Evolutionary conservation across 805 yeast genomes (phyloP).

Genomic region (Ogataea allantospora): DNA sequence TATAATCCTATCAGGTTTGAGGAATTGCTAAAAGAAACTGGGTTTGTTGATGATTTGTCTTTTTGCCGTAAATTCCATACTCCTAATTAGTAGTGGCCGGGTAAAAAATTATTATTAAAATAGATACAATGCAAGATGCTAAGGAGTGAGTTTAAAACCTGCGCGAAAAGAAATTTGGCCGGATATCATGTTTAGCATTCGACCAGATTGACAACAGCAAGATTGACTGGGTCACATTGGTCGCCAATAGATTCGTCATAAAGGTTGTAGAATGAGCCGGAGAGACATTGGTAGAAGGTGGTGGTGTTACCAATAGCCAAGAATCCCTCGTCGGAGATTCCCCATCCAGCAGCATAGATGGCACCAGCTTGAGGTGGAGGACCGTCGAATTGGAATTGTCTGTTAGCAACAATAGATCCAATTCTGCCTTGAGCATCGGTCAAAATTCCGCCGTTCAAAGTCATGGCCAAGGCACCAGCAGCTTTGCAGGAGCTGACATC

Average conservation of each 20-base stretch:
- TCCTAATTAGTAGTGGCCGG: slow-evolving; percentile 5
- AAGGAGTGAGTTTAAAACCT: slow-evolving; percentile 1
- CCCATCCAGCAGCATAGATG: slow-evolving; percentile 52
- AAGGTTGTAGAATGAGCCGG: slow-evolving; percentile 59
- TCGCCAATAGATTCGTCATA: slow-evolving; percentile 47
- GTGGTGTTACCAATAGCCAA: slow-evolving; percentile 50
- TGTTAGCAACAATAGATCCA: slow-evolving; percentile 60
- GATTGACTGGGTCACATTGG: slow-evolving; percentile 46
- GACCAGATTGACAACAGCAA: slow-evolving; percentile 45
- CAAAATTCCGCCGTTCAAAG: slow-evolving; percentile 41
- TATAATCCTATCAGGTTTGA: slow-evolving; percentile 9
- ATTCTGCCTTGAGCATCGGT: slow-evolving; percentile 50
- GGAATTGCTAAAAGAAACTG: slow-evolving; percentile 6
- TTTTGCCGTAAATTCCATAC: slow-evolving; percentile 14
- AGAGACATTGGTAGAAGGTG: slow-evolving; percentile 52
- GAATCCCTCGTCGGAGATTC: slow-evolving; percentile 42
- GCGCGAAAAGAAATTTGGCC: neutral
- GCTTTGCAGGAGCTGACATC: slow-evolving; percentile 33
- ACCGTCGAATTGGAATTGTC: slow-evolving; percentile 66
- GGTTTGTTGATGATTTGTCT: slow-evolving; percentile 18
- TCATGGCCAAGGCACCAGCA: slow-evolving; percentile 42
- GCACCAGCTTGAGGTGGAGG: slow-evolving; percentile 65
- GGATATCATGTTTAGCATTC: slow-evolving; percentile 35
- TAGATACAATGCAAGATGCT: slow-evolving; percentile 2
- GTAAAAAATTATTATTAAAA: slow-evolving; percentile 3